These are phyloP conservation scores for Pyracantha coccinea DNA, from an alignment of 331 rosid genomes.

Conservation along the genomic window DNA sequence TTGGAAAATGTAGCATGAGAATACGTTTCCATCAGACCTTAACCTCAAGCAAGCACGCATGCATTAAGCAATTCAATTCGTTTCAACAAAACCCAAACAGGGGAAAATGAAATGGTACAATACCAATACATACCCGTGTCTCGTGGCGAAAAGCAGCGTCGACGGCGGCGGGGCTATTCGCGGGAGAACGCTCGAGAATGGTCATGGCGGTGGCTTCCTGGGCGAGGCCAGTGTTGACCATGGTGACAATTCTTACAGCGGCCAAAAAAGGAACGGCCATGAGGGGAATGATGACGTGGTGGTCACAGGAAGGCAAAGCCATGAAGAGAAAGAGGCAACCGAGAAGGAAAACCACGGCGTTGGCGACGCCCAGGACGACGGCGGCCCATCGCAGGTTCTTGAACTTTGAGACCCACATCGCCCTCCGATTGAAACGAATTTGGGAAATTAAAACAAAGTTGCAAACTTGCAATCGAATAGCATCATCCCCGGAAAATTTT, in stretches of 20 bases:
- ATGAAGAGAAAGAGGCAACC: slow-evolving; percentile 23
- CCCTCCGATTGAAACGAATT: neutral
- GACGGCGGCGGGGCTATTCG: slow-evolving; percentile 6
- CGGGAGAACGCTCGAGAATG: slow-evolving; percentile 24
- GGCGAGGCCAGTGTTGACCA: slow-evolving; percentile 38
- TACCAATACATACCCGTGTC: slow-evolving; percentile 33
- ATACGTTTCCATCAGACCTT: neutral
- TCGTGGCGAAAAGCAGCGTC: slow-evolving; percentile 31
- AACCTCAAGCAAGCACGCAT: neutral
- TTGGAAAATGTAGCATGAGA: neutral
- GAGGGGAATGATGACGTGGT: slow-evolving; percentile 17
- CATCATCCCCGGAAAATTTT: too few relatives aligned
- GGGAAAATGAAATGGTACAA: neutral
- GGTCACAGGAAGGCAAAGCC: slow-evolving; percentile 21
- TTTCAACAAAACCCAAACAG: neutral
- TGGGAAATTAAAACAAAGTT: too few relatives aligned
- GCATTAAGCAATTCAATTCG: too few relatives aligned
- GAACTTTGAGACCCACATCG: slow-evolving; percentile 23
- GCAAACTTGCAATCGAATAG: too few relatives aligned
- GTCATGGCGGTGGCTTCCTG: slow-evolving; percentile 43
- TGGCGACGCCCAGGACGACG: slow-evolving; percentile 23
- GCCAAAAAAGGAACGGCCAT: slow-evolving; percentile 22
- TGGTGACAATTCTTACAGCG: slow-evolving; percentile 28
- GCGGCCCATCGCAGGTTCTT: slow-evolving; percentile 23
- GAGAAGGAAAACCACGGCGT: slow-evolving; percentile 17